Conservation (phyloP, 2,329 filamentous ascomycete genomes). For the Fusarium ambrosium region DNA sequence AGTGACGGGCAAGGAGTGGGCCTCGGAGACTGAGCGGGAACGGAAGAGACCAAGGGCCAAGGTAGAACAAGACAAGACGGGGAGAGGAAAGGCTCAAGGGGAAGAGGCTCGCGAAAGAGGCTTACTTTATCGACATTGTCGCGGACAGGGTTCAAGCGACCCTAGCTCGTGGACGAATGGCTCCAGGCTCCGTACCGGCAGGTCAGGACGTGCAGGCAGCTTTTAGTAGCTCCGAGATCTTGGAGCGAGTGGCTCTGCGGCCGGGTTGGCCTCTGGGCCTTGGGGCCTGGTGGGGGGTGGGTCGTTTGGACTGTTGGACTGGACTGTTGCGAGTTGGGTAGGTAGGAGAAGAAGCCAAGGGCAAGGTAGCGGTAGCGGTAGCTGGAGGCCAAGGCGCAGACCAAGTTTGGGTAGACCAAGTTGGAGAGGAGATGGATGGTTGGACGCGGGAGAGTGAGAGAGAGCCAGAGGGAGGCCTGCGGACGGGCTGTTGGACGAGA, state of each 20-base stretch:
- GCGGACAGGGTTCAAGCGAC: constrained; percentile 53
- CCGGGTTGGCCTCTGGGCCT: constrained; percentile 44
- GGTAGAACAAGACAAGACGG: constrained; percentile 39
- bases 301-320: constrained; percentile 41
- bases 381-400: background rate
- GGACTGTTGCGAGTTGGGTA: constrained; percentile 28
- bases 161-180: constrained; percentile 51
- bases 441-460: background rate
- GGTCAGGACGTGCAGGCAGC: constrained; percentile 49
- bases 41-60: constrained; percentile 30
- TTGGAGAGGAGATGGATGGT: constrained; percentile 14
- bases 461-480: too few relatives aligned
- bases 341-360: constrained; percentile 1
- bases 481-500: too few relatives aligned
- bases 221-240: constrained; percentile 51
- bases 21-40: constrained; percentile 20
- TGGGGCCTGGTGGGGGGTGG: constrained; percentile 46
- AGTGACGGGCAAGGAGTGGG: constrained; percentile 27
- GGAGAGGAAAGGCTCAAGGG: constrained; percentile 40
- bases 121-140: constrained; percentile 70
- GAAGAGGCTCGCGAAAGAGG: constrained; percentile 50
- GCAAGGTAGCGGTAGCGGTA: background rate
- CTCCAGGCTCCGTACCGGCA: constrained; percentile 49
- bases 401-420: constrained; percentile 13
- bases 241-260: constrained; percentile 48